A percentile compares a stretch with the other conserved stretches of the same genome.
Evolutionary conservation across 129 eudicot species (phyloP).

Genomic region (Helichrysum umbraculigerum): DNA sequence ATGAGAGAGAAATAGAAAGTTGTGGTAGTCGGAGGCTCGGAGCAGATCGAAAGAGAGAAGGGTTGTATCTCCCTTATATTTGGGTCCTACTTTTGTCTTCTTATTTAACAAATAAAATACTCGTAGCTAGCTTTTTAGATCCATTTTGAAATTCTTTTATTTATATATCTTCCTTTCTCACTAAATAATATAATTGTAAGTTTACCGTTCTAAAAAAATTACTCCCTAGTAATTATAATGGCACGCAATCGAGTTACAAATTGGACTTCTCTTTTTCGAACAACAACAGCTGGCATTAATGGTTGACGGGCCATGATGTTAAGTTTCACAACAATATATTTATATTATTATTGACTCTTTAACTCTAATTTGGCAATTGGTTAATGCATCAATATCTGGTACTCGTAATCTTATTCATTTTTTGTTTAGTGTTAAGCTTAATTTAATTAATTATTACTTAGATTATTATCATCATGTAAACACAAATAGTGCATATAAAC

Average conservation of each 20-base stretch:
- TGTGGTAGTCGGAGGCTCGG: not conserved
- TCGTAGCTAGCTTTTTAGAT: not conserved
- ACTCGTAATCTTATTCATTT: not conserved
- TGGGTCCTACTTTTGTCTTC: constrained; percentile 46
- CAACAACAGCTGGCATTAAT: not conserved
- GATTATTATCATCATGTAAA: not conserved
- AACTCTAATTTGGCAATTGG: constrained; percentile 20
- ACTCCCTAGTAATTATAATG: not conserved
- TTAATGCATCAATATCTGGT: constrained; percentile 16
- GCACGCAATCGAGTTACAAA: not conserved
- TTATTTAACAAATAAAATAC: not conserved
- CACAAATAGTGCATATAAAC: not conserved
- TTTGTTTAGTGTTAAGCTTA: not conserved
- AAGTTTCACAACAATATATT: constrained; percentile 12
- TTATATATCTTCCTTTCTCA: no score
- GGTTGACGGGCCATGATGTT: constrained; percentile 5
- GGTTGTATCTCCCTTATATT: constrained; percentile 27
- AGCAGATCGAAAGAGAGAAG: not conserved
- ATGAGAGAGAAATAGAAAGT: constrained; percentile 2
- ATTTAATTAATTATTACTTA: not conserved
- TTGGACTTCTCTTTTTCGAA: not conserved
- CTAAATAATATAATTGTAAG: no score
- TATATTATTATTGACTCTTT: constrained; percentile 2
- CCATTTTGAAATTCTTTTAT: not conserved
- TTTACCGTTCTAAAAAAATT: no score